Conservation (phyloP, 345 rosid species). For the Lenwebbia sp. region DNA sequence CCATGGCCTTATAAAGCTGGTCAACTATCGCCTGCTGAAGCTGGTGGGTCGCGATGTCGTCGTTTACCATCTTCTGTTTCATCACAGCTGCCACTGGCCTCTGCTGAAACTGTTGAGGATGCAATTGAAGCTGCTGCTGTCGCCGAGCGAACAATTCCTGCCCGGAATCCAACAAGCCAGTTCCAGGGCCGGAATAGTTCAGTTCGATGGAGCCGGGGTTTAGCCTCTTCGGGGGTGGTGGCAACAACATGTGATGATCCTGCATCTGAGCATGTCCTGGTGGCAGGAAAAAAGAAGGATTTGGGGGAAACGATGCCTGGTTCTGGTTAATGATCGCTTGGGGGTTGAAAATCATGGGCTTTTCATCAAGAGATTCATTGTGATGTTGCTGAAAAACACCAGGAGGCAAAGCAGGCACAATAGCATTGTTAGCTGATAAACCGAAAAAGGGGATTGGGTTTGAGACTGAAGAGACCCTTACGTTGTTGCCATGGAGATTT, state of each 20-base stretch:
- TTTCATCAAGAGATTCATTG: conserved; percentile 20
- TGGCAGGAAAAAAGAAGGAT: background rate
- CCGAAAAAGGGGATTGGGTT: background rate
- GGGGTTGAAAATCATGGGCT: conserved; percentile 20
- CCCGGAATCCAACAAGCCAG: background rate
- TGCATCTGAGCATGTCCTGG: conserved; percentile 2
- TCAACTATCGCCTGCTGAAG: conserved; percentile 56
- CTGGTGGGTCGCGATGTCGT: conserved; percentile 50
- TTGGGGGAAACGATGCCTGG: conserved; percentile 8
- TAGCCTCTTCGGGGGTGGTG: conserved; percentile 32
- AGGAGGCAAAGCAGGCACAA: background rate
- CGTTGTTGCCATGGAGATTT: background rate
- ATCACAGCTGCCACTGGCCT: conserved; percentile 11
- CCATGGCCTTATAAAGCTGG: conserved; percentile 80
- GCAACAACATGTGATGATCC: conserved; percentile 18
- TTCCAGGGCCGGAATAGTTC: conserved; percentile 9
- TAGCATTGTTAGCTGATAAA: background rate
- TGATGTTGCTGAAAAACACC: conserved; percentile 17
- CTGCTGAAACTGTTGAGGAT: conserved; percentile 31
- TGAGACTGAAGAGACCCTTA: background rate
- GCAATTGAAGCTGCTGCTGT: background rate
- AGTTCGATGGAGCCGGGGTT: conserved; percentile 20
- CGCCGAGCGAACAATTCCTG: background rate
- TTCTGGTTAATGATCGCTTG: conserved; percentile 24
- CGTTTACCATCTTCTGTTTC: conserved; percentile 26